Base-by-base conservation (phyloP, 441 rosid species). In the Bocquillonia castaneifolia region DNA sequence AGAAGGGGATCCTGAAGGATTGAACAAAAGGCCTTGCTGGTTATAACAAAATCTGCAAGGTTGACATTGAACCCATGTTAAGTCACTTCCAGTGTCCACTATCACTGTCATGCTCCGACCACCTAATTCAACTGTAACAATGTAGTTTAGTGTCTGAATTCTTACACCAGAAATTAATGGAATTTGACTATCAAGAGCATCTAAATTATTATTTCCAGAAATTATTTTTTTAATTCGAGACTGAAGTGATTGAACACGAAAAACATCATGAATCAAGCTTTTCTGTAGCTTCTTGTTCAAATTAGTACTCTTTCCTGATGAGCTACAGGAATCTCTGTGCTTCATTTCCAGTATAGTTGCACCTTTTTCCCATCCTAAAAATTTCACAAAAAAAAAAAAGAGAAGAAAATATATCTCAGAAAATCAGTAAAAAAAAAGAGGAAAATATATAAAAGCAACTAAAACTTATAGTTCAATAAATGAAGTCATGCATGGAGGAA, bases 61-160 rank as follows among this genome's bases (percentile, higher is more conserved):
- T 42, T 79, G 88, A 78, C 99, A 93, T 68, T 91, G 99, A 55
- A 93, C 89, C 99, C 97, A 93, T 5, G 93, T 91, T 76, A 93
- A 80, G 71, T 93, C 99, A 61, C 99, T 93, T 63, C 99, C 99
- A 0, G 96, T 93, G 69, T 93, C 97, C 15, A 87, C 93, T 34
- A 93, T 89, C 39, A 89, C 83, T 32, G 79, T 86, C 87, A 84
- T 77, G 42, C 86, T 84, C 63, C 48, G 70, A 18, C 85, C 84
- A 2, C 92, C 96, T 45, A 93, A 28, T 39, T 78, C 79, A 34
- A 93, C 73, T 36, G 85, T 77, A 52, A 87, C 99, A 25, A 89
- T 76, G 85, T 93, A 93, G 78, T 93, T 91, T 18, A 93, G 72
- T 20, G 88, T 87, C 61, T 81, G 72, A n/a, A 91, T 86, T 59